phyloP scores from a whole-genome alignment of 169 alveolate genomes.

The Babesia microti region DNA sequence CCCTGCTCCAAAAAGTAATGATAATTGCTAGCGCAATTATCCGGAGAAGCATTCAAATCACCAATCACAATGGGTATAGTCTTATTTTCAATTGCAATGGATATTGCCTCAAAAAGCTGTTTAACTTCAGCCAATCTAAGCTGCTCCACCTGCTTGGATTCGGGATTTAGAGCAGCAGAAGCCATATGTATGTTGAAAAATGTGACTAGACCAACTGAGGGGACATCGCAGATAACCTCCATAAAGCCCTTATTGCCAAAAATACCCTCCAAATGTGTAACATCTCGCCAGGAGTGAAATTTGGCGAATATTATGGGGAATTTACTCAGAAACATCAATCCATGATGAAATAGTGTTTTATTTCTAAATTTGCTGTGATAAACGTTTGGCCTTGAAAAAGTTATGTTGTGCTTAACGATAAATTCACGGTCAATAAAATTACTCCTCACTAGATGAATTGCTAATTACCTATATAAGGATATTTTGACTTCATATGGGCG shows the following conservation, averaged over 20 bases:
- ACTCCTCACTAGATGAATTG: background rate
- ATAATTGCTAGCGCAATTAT: conserved; percentile 74
- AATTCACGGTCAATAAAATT: no score
- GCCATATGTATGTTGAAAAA: conserved; percentile 78
- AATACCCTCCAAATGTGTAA: conserved; percentile 70
- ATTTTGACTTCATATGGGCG: conserved; percentile 50
- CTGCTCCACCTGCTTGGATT: conserved; percentile 68
- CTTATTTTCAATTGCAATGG: conserved; percentile 63
- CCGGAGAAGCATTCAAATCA: conserved; percentile 79
- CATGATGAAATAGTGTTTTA: conserved; percentile 67
- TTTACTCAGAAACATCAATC: conserved; percentile 74
- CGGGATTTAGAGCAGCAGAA: conserved; percentile 78
- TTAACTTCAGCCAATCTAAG: conserved; percentile 71
- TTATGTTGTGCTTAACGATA: no score
- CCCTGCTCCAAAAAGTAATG: conserved; percentile 70
- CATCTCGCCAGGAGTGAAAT: conserved; percentile 71
- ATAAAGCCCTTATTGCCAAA: conserved; percentile 75
- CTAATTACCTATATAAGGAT: conserved; percentile 50
- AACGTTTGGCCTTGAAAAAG: conserved; percentile 8
- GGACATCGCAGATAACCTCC: conserved; percentile 72
- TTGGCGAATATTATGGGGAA: conserved; percentile 69
- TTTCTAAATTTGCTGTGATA: conserved; percentile 2
- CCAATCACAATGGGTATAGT: conserved; percentile 77
- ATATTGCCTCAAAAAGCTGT: conserved; percentile 67
- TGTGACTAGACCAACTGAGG: conserved; percentile 67